Evolutionary conservation across 495 filamentous ascomycete genomes (phyloP).

Genomic region (Poronia punctata): DNA sequence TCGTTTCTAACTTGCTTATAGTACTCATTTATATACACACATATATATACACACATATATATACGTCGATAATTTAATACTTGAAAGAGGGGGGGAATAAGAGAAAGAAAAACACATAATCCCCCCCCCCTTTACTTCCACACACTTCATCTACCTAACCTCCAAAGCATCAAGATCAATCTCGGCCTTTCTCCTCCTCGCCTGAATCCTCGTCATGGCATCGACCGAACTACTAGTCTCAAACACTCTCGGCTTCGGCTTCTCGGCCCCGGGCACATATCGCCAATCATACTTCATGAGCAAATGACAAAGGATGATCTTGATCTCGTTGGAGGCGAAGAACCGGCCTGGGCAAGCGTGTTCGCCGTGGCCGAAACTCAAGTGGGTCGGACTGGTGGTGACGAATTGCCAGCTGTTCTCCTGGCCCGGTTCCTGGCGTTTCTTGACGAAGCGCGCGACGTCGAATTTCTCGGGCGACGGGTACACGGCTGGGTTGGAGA

Average conservation of each 20-base stretch:
- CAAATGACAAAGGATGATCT: slow-evolving; percentile 37
- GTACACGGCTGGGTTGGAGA: slow-evolving; percentile 37
- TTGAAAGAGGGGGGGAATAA: too few species aligned
- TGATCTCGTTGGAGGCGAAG: slow-evolving; percentile 43
- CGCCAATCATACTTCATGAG: slow-evolving; percentile 43
- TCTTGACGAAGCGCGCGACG: slow-evolving; percentile 39
- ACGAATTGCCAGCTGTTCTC: slow-evolving; percentile 42
- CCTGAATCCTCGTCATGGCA: slow-evolving; percentile 19
- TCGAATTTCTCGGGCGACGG: slow-evolving; percentile 37
- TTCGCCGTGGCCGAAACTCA: slow-evolving; percentile 44
- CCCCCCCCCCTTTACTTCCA: too few species aligned
- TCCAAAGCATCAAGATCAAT: slow-evolving; percentile 19
- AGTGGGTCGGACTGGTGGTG: slow-evolving; percentile 34
- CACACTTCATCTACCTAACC: too few species aligned
- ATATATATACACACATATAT: too few species aligned
- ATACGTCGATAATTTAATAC: too few species aligned
- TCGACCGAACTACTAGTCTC: slow-evolving; percentile 14
- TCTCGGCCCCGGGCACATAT: slow-evolving; percentile 23
- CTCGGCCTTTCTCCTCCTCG: slow-evolving; percentile 21
- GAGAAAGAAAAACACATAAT: too few species aligned
- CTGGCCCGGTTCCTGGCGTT: slow-evolving; percentile 35
- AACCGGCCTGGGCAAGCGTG: slow-evolving; percentile 48
- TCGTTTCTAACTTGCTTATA: too few species aligned
- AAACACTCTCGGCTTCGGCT: slow-evolving; percentile 20
- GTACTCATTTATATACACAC: too few species aligned